Percentiles rank a stretch among this genome's conserved stretches.
Conservation (phyloP, 352 stramenopile species). For the Halophytophthora polymorphica region DNA sequence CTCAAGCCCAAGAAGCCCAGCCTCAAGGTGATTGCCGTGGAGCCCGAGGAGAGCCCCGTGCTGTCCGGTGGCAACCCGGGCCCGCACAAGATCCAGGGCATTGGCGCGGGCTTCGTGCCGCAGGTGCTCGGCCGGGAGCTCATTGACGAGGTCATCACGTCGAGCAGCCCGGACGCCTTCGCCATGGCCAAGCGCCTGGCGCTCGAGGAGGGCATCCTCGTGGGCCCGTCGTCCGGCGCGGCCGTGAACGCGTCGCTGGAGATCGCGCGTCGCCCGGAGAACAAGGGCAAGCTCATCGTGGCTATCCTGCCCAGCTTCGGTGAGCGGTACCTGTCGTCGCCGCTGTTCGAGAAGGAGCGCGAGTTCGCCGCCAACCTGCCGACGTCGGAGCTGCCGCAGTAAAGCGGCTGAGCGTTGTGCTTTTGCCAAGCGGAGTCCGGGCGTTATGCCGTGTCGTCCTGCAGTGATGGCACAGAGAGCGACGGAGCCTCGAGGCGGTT, state of each 20-base stretch:
- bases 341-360: conserved; percentile 77
- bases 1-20: conserved; percentile 86
- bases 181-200: conserved; percentile 85
- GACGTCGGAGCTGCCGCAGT: conserved; percentile 37
- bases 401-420: not conserved
- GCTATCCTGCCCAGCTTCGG: conserved; percentile 90
- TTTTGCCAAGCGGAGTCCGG: not conserved
- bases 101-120: conserved; percentile 80
- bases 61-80: conserved; percentile 77
- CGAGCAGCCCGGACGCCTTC: conserved; percentile 78
- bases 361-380: conserved; percentile 64
- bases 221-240: conserved; percentile 84
- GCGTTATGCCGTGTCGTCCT: too few species aligned
- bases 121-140: conserved; percentile 76
- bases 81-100: conserved; percentile 87
- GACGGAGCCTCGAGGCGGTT: too few species aligned
- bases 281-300: conserved; percentile 86
- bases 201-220: conserved; percentile 82
- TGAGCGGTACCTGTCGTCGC: conserved; percentile 83
- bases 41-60: conserved; percentile 81
- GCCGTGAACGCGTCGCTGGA: conserved; percentile 84
- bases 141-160: conserved; percentile 89
- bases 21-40: conserved; percentile 80
- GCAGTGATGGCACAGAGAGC: too few species aligned
- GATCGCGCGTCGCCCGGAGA: conserved; percentile 78